A percentile compares a stretch with the other conserved stretches of the same genome.
Evolutionary conservation across 352 stramenopile genomes (phyloP).

Genomic region (Paralagenidium karlingii): DNA sequence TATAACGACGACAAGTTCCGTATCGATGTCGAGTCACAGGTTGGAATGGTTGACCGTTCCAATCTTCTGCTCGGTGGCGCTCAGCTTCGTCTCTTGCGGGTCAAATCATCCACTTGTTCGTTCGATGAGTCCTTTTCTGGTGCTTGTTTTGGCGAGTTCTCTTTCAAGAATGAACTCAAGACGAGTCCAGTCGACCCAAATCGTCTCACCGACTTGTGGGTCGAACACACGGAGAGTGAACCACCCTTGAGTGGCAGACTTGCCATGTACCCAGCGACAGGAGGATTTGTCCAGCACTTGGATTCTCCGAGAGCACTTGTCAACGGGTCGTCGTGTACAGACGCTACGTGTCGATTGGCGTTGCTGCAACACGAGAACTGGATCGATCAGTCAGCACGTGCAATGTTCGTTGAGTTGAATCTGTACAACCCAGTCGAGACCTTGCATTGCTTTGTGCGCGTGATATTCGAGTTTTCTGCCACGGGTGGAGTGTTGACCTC

Average conservation of each 20-base stretch:
- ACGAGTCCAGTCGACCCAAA: too few relatives aligned
- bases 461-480: constrained; percentile 44
- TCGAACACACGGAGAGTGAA: not conserved
- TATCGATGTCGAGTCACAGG: constrained; percentile 26
- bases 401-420: constrained; percentile 49
- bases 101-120: constrained; percentile 15
- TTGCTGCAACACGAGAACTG: constrained; percentile 21
- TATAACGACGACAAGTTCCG: constrained; percentile 43
- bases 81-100: constrained; percentile 33
- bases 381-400: constrained; percentile 31
- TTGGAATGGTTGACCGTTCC: constrained; percentile 28
- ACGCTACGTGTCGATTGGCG: constrained; percentile 20
- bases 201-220: not conserved
- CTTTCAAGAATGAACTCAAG: too few relatives aligned
- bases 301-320: not conserved
- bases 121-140: too few relatives aligned
- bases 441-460: constrained; percentile 24
- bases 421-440: constrained; percentile 42
- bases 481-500: constrained; percentile 21
- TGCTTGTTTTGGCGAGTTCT: too few relatives aligned
- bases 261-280: not conserved
- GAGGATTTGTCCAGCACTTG: not conserved
- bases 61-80: constrained; percentile 49
- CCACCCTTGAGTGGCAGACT: not conserved
- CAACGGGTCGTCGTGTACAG: not conserved